phyloP scores from a whole-genome alignment of 176 grass and related monocot genomes.

The Musa schizocarpa region DNA sequence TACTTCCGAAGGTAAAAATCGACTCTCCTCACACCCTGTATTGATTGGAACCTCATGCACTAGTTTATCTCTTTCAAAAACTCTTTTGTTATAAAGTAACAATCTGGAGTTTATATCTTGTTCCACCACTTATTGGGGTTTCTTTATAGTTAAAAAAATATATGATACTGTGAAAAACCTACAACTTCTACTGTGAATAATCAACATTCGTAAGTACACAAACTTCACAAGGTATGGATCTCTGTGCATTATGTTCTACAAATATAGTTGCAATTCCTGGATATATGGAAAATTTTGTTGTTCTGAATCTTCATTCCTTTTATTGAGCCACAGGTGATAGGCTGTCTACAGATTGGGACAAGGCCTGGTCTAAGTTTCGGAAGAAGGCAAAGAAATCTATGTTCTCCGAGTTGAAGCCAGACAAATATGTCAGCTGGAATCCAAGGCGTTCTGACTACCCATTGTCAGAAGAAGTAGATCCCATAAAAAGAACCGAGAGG shows the following conservation, averaged over 20 bases:
- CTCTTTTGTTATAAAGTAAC: too few species aligned
- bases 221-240: not conserved
- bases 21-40: too few species aligned
- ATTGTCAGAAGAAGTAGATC: conserved; percentile 85
- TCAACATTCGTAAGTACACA: too few species aligned
- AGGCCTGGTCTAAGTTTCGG: conserved; percentile 70
- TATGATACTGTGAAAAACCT: not conserved
- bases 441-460: conserved; percentile 61
- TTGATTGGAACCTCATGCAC: too few species aligned
- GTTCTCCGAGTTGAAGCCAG: conserved; percentile 56
- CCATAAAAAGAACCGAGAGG: conserved; percentile 84
- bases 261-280: not conserved
- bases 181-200: too few species aligned
- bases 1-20: too few species aligned
- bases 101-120: too few species aligned
- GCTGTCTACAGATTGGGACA: conserved; percentile 80
- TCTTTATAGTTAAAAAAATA: not conserved
- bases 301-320: not conserved
- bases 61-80: too few species aligned
- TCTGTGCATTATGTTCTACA: not conserved
- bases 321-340: conserved; percentile 40
- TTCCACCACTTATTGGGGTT: too few species aligned
- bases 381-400: conserved; percentile 70
- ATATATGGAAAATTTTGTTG: not conserved
- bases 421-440: conserved; percentile 96